Percentiles rank a stretch among this genome's conserved stretches.
Evolutionary conservation across 345 rosid species (phyloP).

Genomic region (Pugionium dolabratum): DNA sequence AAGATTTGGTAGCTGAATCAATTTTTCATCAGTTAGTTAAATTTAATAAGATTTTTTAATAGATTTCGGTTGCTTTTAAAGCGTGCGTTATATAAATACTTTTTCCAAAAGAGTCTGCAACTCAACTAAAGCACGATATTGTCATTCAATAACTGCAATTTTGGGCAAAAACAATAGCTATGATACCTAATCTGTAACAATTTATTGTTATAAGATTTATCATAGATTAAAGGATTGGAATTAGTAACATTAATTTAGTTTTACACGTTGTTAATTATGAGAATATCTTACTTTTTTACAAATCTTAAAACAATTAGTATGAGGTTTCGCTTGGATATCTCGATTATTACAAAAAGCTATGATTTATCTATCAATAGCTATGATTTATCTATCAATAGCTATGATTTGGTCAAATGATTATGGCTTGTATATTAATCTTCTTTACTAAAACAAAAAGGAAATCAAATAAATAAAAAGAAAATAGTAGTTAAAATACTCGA

Average conservation of each 20-base stretch:
- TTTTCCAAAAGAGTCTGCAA: no score
- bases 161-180: background rate
- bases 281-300: no score
- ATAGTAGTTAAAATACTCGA: no score
- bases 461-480: background rate
- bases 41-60: background rate
- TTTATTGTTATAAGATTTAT: no score
- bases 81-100: background rate
- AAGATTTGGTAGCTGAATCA: slow-evolving; percentile 10
- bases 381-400: background rate
- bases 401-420: slow-evolving; percentile 14
- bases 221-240: no score
- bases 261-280: no score
- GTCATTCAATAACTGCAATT: background rate
- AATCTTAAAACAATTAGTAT: background rate
- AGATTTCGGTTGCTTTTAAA: background rate
- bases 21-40: background rate
- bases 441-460: background rate
- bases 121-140: no score
- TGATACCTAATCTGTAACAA: no score
- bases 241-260: no score
- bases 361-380: background rate
- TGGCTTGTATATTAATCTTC: slow-evolving; percentile 18
- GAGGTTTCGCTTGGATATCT: no score
- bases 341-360: background rate